These are phyloP conservation scores for Paraphaeosphaeria minitans DNA, from an alignment of 2,329 filamentous ascomycete species.

Conservation along the genomic window DNA sequence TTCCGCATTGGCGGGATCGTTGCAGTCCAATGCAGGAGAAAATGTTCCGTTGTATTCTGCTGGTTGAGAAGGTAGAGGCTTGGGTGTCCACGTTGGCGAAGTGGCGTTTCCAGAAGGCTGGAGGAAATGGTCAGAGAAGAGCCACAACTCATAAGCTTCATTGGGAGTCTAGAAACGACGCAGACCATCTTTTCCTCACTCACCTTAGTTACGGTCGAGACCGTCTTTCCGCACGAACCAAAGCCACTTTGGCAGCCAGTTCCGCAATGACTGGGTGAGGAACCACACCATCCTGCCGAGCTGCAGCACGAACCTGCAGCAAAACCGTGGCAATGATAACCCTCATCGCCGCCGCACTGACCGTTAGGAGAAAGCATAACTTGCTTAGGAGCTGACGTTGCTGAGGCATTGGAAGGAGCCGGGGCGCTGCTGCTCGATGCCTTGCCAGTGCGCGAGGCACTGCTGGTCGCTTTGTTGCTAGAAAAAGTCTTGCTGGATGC, in stretches of 20 bases:
- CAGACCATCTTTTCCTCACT: background rate
- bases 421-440: background rate
- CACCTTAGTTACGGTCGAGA: background rate
- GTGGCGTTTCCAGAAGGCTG: background rate
- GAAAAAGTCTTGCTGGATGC: background rate
- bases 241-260: constrained; percentile 24
- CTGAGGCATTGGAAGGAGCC: background rate
- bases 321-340: constrained; percentile 22
- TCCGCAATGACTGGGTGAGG: constrained; percentile 22
- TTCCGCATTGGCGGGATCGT: background rate
- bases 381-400: background rate
- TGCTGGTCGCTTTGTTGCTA: background rate
- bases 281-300: constrained; percentile 45
- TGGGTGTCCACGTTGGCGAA: background rate
- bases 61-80: background rate
- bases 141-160: background rate
- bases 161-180: background rate
- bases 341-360: constrained; percentile 5
- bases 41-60: background rate
- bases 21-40: background rate
- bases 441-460: background rate
- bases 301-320: constrained; percentile 50
- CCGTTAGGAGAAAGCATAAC: constrained; percentile 7
- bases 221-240: background rate
- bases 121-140: background rate